Percentiles rank a stretch among this genome's conserved stretches.
Conservation (phyloP, 2,329 filamentous ascomycete species). For the Fusarium dimerum region DNA sequence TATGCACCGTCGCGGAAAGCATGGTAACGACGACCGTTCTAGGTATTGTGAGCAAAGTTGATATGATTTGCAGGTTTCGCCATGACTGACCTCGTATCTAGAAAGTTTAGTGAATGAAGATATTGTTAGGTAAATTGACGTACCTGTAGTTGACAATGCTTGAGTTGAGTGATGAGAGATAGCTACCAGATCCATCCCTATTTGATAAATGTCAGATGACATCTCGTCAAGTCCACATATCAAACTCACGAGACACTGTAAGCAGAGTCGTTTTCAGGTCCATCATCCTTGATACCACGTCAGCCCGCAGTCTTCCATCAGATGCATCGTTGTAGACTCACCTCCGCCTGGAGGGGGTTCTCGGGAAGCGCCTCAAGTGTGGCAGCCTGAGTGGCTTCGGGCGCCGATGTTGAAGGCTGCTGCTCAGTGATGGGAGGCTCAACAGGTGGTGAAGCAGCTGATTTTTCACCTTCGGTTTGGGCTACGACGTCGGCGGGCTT, state of each 20-base stretch:
- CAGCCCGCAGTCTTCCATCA: background rate
- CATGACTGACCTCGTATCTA: constrained; percentile 7
- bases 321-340: background rate
- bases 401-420: background rate
- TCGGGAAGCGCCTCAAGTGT: background rate
- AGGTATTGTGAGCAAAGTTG: background rate
- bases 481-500: too few relatives aligned
- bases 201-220: background rate
- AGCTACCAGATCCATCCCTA: constrained; percentile 8
- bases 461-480: background rate
- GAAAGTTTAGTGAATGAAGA: background rate
- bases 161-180: constrained; percentile 9
- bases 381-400: background rate
- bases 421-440: background rate
- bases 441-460: background rate
- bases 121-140: background rate
- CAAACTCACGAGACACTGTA: constrained; percentile 1
- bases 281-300: background rate
- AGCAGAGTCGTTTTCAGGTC: constrained; percentile 1
- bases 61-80: background rate
- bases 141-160: constrained; percentile 9
- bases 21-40: constrained; percentile 10
- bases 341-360: constrained; percentile 6
- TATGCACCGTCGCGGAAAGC: constrained; percentile 10
- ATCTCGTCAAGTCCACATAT: background rate